Evolutionary conservation across 2,329 filamentous ascomycete genomes (phyloP), one percentile per base, ranked within the genome.

Genomic region (Fusarium cicatricum): DNA sequence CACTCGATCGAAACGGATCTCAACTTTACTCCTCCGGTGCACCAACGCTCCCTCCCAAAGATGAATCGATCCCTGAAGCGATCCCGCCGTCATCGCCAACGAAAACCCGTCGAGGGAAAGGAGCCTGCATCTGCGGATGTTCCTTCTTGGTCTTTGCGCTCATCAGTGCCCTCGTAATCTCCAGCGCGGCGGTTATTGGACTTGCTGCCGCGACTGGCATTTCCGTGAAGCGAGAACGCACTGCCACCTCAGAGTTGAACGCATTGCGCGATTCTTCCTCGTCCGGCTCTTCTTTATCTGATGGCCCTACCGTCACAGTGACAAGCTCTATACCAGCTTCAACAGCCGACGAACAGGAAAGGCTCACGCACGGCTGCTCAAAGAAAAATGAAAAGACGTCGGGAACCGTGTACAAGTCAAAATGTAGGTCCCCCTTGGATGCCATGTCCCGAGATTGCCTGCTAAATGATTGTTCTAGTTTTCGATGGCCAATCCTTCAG

Each of bases 121-220:
- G 11, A 8, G 17, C 32, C 9, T n/a, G 11, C 3, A 26, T 36
- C 21, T 53, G 56, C 19, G 55, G 51, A 31, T 78, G 74, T 56
- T 67, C 73, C 5, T 43, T 72, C 9, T 43, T 78, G 9, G 74
- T 80, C 3, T 75, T 80, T 32, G 54, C 77, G 19, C 72, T 82
- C 11, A 77, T 45, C 15, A 26, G 23, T n/a, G 48, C 75, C 4
- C 56, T 68, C 47, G 72, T 77, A 49, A 75, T 80, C 52, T 77
- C 74, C 6, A 31, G 72, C 0, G 73, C 69, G 0, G 74, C 76
- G 2, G 77, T 80, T 11, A 74, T 81, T 46, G 78, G 77, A 1
- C 67, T 81, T 21, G 78, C 78, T 2, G 78, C 76, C 0, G 77
- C 77, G 4, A 78, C 77, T 2, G 79, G 78, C 6, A 67, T 80